Base-by-base conservation (phyloP, 78 protist genomes). In the Creolimax fragrantissima region DNA sequence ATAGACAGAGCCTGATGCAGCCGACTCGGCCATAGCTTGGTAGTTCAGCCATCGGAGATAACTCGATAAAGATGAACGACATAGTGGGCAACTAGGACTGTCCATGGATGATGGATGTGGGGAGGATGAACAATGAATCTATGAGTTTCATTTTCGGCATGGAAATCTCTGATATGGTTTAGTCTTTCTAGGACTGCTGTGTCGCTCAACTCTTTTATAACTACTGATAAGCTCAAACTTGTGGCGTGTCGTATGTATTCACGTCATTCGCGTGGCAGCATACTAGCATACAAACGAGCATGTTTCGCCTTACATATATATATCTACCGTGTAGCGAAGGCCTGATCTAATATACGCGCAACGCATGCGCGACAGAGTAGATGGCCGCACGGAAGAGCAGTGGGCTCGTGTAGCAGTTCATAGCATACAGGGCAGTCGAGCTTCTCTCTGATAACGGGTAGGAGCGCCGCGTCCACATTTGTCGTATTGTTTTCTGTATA, bases 331-430 rank as follows among this genome's bases (percentile, higher is more conserved):
- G 24, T 24, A 58, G 24, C 1, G 24, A 32, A 58, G 74, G 74
- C 74, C 24, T 58, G 74, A 58, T 58, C 74, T 17, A 58, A 24
- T 24, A 24, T 58, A 17, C 74, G 74, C 24, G 39, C 88, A 84
- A 84, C 41, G 17, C 88, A 84, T 11, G 88, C 35, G 11, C 88
- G 88, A 32, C 88, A 84, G 35, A 84, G 17, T 24, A 32, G 11
- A 32, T 84, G 88, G 85, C 88, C 88, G 24, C 88, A 84, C 35
- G 88, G 88, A 11, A 84, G 88, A 24, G 88, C 24, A 84, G 88
- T 2, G 45, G 88, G 85, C 24, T 42, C 35, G 45, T 84, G 24
- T 17, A 84, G 45, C 88, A 84, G 41, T 24, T 84, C 39, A 84
- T 84, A 84, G 45, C 88, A 84, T 32, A 84, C 41, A 24, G 2